phyloP scores from a whole-genome alignment of 768 basidiomycete species.

The Podaxis mareebaensis region DNA sequence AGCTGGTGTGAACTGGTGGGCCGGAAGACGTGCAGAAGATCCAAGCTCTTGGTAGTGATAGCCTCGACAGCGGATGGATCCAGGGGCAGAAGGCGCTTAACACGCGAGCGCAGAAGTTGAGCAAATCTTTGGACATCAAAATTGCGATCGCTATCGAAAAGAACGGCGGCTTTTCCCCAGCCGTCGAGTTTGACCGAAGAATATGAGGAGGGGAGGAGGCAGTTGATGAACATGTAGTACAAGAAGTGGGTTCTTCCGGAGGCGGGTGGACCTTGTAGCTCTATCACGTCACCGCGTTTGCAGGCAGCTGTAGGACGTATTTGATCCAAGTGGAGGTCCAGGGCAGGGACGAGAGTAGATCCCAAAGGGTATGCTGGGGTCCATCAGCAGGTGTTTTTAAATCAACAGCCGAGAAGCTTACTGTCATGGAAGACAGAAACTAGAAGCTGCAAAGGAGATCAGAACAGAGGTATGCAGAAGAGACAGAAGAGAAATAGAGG shows the following conservation, averaged over 20 bases:
- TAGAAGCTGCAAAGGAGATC: constrained; percentile 36
- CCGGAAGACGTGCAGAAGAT: constrained; percentile 64
- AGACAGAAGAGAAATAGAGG: background rate
- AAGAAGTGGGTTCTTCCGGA: constrained; percentile 83
- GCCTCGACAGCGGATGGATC: constrained; percentile 19
- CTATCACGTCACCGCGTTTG: constrained; percentile 63
- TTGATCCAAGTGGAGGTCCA: constrained; percentile 32
- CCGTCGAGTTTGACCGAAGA: constrained; percentile 43
- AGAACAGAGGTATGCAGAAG: constrained; percentile 5
- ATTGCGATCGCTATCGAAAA: constrained; percentile 70
- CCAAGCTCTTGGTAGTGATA: constrained; percentile 35
- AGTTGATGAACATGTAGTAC: constrained; percentile 59
- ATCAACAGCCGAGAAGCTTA: constrained; percentile 21
- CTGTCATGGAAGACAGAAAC: constrained; percentile 39
- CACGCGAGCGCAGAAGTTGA: constrained; percentile 48
- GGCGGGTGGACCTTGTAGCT: constrained; percentile 73
- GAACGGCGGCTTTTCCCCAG: constrained; percentile 62
- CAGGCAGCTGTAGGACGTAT: constrained; percentile 19
- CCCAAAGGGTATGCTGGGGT: constrained; percentile 29
- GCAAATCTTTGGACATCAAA: constrained; percentile 62
- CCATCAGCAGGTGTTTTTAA: constrained; percentile 9
- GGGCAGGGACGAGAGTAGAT: constrained; percentile 30
- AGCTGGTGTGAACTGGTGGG: constrained; percentile 70
- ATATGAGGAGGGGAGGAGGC: constrained; percentile 50
- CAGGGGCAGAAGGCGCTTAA: constrained; percentile 34